Percentiles rank a stretch among this genome's conserved stretches.
These are phyloP conservation scores for Spathaspora girioi DNA, from an alignment of 805 yeast genomes.

Conservation along the genomic window DNA sequence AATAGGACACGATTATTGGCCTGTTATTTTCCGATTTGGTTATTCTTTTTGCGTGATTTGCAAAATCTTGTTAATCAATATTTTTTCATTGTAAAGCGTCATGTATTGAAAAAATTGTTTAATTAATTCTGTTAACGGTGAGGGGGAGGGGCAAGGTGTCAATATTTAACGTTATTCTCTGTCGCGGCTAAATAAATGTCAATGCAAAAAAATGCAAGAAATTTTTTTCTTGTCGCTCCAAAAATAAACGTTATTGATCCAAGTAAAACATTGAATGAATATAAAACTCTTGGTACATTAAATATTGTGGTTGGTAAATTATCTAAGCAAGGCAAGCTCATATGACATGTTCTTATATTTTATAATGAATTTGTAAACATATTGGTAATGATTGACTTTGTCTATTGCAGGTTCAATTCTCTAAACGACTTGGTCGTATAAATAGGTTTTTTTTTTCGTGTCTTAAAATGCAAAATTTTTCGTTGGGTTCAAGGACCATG, in stretches of 20 bases:
- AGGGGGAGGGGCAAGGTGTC: background rate
- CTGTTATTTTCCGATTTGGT: background rate
- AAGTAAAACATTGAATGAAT: background rate
- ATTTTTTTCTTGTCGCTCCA: background rate
- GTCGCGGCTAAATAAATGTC: background rate
- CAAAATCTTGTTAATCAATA: background rate
- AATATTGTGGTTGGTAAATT: background rate
- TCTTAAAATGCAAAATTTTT: background rate
- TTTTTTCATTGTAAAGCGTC: too few relatives aligned
- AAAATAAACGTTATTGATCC: background rate
- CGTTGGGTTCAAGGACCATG: background rate
- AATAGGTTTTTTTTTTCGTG: background rate
- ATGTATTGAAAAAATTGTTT: background rate
- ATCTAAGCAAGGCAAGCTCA: background rate
- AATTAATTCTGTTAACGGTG: background rate
- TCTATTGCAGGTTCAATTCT: background rate
- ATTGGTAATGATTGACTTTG: background rate
- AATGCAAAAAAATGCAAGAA: background rate
- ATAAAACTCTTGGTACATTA: too few relatives aligned
- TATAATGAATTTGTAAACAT: background rate
- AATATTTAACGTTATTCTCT: background rate
- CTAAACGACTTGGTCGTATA: background rate
- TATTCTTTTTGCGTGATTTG: background rate
- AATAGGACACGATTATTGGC: background rate
- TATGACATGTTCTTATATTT: background rate